Evolutionary conservation across 305 asterid species (phyloP), one percentile per base, ranked within the genome.

Genomic region (Stenogyne calaminthoides): DNA sequence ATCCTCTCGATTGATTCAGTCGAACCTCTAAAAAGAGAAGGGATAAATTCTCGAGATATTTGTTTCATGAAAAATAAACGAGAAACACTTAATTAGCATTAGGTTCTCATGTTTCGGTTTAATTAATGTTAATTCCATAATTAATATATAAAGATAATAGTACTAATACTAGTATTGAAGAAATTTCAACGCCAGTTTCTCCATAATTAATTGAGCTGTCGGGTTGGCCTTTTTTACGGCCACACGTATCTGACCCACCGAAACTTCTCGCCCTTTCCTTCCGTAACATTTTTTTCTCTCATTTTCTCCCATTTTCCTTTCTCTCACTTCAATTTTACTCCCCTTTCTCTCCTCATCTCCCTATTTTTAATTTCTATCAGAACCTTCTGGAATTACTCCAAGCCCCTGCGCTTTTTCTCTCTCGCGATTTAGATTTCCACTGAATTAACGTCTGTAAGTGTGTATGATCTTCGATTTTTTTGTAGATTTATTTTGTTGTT

Each of bases 361-460:
- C n/a, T n/a, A n/a, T n/a, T n/a, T n/a, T n/a, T n/a, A n/a, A 9
- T 58, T 69, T 64, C 32, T 37, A 11, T 58, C 75, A 20, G 92
- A 88, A 90, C 78, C 85, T 88, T 90, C 95, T 87, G 82, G 93
- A 90, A 84, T 77, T 67, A 75, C 82, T 63, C 37, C 34, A 11
- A 74, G 34, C n/a, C 56, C 73, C 71, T n/a, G n/a, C 59, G 11
- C 77, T 39, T 20, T 22, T 18, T 14, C 64, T 15, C 77, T 8
- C 80, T 73, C 77, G 55, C 65, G 1, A 27, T 76, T 82, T 70
- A 25, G 88, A 89, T 84, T 67, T 75, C 77, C 32, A 58, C 80
- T 34, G 34, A 67, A 76, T 56, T 70, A 7, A 62, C 72, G 61
- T 63, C 57, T 62, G 69, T 71, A 64, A 20, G 81, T 64, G 29